A percentile compares a stretch with the other conserved stretches of the same genome.
These are phyloP conservation scores for Zoysia pacifica DNA, from an alignment of 176 grass and related monocot genomes.

Conservation along the genomic window DNA sequence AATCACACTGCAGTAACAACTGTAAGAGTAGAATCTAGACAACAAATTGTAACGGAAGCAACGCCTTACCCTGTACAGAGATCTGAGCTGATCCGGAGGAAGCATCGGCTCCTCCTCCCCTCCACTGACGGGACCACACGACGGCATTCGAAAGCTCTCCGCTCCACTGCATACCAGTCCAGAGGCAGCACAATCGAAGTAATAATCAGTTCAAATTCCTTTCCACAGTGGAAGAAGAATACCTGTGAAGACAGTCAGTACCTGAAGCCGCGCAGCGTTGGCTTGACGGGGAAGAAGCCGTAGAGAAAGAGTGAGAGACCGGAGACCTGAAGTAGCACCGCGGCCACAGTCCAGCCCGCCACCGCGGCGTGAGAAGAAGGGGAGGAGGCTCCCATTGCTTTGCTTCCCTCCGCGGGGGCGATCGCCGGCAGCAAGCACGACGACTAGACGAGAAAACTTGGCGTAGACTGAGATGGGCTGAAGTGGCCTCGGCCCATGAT, in stretches of 20 bases:
- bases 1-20: background rate
- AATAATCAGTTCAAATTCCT: background rate
- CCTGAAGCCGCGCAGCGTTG: constrained; percentile 87
- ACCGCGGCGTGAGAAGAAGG: constrained; percentile 24
- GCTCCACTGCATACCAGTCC: constrained; percentile 48
- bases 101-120: constrained; percentile 32
- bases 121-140: constrained; percentile 41
- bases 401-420: constrained; percentile 30
- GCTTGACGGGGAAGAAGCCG: constrained; percentile 75
- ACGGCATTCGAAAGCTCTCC: constrained; percentile 79
- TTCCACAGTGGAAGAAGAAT: constrained; percentile 21
- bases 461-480: background rate
- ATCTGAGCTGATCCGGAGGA: constrained; percentile 62
- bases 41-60: background rate
- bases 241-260: background rate
- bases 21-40: background rate
- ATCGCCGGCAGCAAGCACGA: constrained; percentile 29
- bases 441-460: background rate
- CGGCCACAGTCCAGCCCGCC: constrained; percentile 39
- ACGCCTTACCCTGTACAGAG: constrained; percentile 60
- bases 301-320: constrained; percentile 70
- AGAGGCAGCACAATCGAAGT: background rate
- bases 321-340: constrained; percentile 74
- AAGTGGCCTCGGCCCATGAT: background rate
- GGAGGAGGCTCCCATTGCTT: constrained; percentile 34